These are phyloP conservation scores for Pythium sukuiense DNA, from an alignment of 352 stramenopile genomes.

Conservation along the genomic window DNA sequence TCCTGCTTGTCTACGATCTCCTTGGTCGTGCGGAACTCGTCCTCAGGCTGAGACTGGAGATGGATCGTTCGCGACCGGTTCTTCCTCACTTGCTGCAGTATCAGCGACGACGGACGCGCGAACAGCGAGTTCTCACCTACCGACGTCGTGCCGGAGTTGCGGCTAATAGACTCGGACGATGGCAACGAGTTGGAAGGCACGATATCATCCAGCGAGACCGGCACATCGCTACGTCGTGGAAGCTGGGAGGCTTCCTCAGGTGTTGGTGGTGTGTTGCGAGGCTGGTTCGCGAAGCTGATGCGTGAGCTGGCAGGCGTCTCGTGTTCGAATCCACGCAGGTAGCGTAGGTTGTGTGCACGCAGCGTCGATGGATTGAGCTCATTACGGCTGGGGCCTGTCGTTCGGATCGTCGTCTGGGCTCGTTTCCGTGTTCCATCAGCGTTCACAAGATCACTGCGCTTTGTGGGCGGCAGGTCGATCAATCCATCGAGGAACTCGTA, in stretches of 20 bases:
- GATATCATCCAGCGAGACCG: slow-evolving; percentile 24
- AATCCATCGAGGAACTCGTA: slow-evolving; percentile 26
- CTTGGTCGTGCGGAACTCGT: slow-evolving; percentile 43
- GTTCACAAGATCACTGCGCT: background rate
- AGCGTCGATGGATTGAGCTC: slow-evolving; percentile 22
- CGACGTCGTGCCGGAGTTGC: background rate
- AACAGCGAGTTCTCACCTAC: slow-evolving; percentile 19
- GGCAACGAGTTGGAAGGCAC: slow-evolving; percentile 17
- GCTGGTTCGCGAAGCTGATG: slow-evolving; percentile 12
- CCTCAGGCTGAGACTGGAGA: slow-evolving; percentile 27
- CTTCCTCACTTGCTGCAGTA: slow-evolving; percentile 28
- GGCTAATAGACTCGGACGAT: slow-evolving; percentile 4
- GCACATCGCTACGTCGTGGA: background rate
- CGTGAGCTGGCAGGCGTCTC: slow-evolving; percentile 5
- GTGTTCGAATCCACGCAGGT: slow-evolving; percentile 12
- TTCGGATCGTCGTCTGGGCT: slow-evolving; percentile 19
- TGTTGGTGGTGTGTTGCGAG: slow-evolving; percentile 1
- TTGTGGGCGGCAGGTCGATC: slow-evolving; percentile 13
- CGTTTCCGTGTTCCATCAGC: slow-evolving; percentile 12
- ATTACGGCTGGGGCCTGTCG: background rate
- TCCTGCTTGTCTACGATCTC: slow-evolving; percentile 47
- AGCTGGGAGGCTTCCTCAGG: slow-evolving; percentile 3
- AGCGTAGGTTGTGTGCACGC: slow-evolving; percentile 21
- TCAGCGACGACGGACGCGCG: slow-evolving; percentile 25
- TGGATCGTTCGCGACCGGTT: slow-evolving; percentile 26